Evolutionary conservation across 2,329 filamentous ascomycete genomes (phyloP).

Genomic region (Rutstroemia sp.): DNA sequence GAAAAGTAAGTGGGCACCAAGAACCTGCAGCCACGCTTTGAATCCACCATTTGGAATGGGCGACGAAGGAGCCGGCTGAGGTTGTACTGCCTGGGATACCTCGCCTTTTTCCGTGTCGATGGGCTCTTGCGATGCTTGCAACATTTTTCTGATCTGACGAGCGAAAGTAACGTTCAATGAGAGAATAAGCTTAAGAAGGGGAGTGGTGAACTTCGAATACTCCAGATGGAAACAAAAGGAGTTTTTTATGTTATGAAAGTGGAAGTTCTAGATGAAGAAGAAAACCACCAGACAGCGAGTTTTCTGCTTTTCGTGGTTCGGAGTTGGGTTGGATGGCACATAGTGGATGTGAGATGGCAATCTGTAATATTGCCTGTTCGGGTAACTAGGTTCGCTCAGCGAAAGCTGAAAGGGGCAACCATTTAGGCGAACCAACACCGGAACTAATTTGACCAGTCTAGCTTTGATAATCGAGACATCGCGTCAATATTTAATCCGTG

Average conservation of each 20-base stretch:
- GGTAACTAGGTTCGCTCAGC: not conserved
- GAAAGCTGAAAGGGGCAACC: not conserved
- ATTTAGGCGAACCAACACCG: too few species aligned
- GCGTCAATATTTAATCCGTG: too few species aligned
- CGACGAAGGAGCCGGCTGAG: not conserved
- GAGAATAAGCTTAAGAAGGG: not conserved
- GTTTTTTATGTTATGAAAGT: not conserved
- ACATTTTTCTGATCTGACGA: not conserved
- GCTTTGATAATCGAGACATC: too few species aligned
- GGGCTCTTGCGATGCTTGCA: not conserved
- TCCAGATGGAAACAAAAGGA: not conserved
- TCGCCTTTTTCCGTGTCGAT: not conserved
- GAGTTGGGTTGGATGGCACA: not conserved
- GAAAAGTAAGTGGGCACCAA: conserved; percentile 42
- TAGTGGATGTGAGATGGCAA: not conserved
- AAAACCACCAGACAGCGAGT: not conserved
- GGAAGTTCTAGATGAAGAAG: not conserved
- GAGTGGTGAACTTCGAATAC: not conserved
- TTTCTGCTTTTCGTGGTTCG: not conserved
- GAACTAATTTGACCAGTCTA: too few species aligned
- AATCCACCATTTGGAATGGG: conserved; percentile 38
- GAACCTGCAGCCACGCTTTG: conserved; percentile 48
- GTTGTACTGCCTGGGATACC: not conserved
- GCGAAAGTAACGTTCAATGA: not conserved
- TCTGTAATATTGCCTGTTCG: not conserved